Base-by-base conservation (phyloP, 2,329 filamentous ascomycete genomes). In the Aspergillus pseudoviridinutans region DNA sequence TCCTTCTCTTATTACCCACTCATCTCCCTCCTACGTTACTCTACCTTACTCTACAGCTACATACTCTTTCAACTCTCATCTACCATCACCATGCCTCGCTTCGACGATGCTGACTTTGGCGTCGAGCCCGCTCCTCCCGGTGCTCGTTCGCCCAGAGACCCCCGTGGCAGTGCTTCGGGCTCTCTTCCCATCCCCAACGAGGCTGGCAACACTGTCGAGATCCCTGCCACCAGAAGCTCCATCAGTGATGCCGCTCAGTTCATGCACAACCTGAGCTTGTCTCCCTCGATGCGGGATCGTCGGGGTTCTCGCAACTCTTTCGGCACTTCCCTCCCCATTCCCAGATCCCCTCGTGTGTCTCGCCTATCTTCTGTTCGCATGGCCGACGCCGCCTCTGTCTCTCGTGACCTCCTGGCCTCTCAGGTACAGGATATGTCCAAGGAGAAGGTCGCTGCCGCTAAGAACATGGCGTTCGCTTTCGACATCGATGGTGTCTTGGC, bases 381-480 rank as follows among this genome's bases (percentile, higher is more conserved):
- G 58, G 73, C 75, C 12, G 78, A 84, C 50, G 60, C 55, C 25
- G 60, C 83, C 81, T 63, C 84, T 79, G 60, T 76, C 78, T 53
- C 85, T 3, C 84, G 87, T 32, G 86, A 89, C 51, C 84, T 91
- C 59, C 78, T 91, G 60, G 86, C 85, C 41, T 84, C 86, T 3
- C 87, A 90, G 74, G 79, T 90, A 22, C 88, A 91, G 76, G 84
- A 87, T 61, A 78, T 90, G 62, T 80, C 83, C 64, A 74, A 81
- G 56, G 82, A 87, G 65, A 89, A 88, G 77, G 87, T 89, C 17
- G 76, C 76, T 29, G 82, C 82, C 57, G 88, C 87, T 58, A 91
- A 91, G 81, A 87, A 91, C 78, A 90, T 91, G 87, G 87, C 87
- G 6, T 92, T 92, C 63, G 89, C 87, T 67, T 92, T 92, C 69